Conservation (phyloP, 306 rosid genomes). For the Quercus aquifolioides region DNA sequence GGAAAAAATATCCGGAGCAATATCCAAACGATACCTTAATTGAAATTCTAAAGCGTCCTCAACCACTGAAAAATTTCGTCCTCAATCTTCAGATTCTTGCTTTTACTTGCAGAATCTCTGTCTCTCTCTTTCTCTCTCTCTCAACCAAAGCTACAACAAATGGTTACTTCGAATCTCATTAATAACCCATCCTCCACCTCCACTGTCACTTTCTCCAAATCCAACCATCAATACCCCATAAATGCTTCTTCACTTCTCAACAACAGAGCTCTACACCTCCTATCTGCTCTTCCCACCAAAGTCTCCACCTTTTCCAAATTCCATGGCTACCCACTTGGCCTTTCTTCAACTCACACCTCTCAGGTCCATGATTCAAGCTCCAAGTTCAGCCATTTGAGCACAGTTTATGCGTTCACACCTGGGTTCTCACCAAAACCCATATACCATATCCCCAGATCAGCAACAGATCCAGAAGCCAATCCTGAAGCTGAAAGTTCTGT, state of each 20-base stretch:
- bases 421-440: conserved; percentile 37
- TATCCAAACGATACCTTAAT: neutral
- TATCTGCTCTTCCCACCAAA: conserved; percentile 8
- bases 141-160: conserved; percentile 16
- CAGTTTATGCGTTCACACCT: conserved; percentile 23
- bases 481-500: conserved; percentile 44
- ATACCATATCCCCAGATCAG: conserved; percentile 39
- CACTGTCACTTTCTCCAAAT: conserved; percentile 42
- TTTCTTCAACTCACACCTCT: conserved; percentile 32
- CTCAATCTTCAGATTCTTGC: neutral
- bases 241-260: conserved; percentile 31
- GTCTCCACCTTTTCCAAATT: conserved; percentile 1
- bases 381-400: conserved; percentile 26
- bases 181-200: conserved; percentile 26
- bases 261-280: conserved; percentile 21
- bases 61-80: neutral
- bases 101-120: conserved; percentile 8
- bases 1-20: too few species aligned
- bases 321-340: conserved; percentile 10
- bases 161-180: conserved; percentile 49
- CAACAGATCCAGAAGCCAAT: conserved; percentile 30
- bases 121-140: neutral
- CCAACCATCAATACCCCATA: conserved; percentile 25
- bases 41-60: neutral
- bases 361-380: conserved; percentile 35